Evolutionary conservation across 768 basidiomycete species (phyloP), one percentile per base, ranked within the genome.

Genomic region (Daedaleopsis nitida): DNA sequence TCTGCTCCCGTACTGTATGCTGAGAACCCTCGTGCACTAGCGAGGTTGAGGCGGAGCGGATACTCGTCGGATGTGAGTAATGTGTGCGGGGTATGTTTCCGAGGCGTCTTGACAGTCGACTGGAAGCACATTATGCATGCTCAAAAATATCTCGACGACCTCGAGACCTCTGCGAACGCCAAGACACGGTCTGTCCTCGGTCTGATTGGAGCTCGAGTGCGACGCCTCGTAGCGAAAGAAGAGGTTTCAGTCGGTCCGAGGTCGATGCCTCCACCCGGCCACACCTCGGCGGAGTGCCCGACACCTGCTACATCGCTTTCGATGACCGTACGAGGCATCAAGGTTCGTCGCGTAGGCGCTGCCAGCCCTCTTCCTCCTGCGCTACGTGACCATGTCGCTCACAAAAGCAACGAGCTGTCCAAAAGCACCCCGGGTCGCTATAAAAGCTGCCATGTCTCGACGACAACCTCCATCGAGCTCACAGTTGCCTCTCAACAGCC

Each of bases 401-500:
- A 7, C 5, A 24, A 19, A 27, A 23, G 19, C 23, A 24, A n/a
- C 42, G n/a, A 32, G 24, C 17, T 45, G 16, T 44, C 16, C 9
- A 21, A 34, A 24, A 11, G 24, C 10, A 19, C 35, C 17, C 21
- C 17, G 24, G 35, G 12, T 7, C 7, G 7, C 51, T 59, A 59
- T 59, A 54, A 54, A 55, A 55, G 58, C 27, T 24, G 45, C 16
- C 35, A 32, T 44, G 44, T 11, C 17, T 32, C 16, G 21, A 38
- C 44, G 45, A 54, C 43, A 49, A 44, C 54, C 58, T 39, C 34
- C 58, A 59, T 59, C 58, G 58, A 59, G 58, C 58, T 52, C 52
- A 45, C 58, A 54, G 24, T 55, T 45, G 53, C 45, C 52, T 59
- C 58, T 54, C 58, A 52, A 59, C 52, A 53, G 56, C 52, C n/a